phyloP scores from a whole-genome alignment of 768 basidiomycete genomes.

The Macrolepiota fuliginosa region DNA sequence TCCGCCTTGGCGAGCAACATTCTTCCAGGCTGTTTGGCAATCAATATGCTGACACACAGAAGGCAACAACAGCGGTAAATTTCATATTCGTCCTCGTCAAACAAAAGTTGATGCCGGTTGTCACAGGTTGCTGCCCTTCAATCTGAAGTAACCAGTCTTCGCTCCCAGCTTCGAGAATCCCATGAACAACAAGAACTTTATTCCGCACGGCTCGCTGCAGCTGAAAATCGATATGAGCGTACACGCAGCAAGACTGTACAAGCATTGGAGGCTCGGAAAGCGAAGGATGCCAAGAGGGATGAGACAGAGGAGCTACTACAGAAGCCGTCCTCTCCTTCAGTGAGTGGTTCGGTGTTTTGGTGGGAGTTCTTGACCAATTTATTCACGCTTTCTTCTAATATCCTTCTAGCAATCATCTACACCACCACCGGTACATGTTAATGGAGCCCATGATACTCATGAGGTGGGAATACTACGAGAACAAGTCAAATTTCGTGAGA shows the following conservation, averaged over 20 bases:
- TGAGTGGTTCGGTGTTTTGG: constrained; percentile 65
- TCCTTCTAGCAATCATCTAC: constrained; percentile 36
- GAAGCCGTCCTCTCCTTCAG: constrained; percentile 64
- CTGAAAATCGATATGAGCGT: constrained; percentile 65
- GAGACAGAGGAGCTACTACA: constrained; percentile 46
- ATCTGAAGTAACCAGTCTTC: constrained; percentile 54
- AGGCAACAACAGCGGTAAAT: constrained; percentile 56
- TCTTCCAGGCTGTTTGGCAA: constrained; percentile 31
- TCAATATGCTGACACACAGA: constrained; percentile 46
- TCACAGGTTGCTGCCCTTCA: constrained; percentile 54
- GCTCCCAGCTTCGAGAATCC: constrained; percentile 46
- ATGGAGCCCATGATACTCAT: constrained; percentile 34
- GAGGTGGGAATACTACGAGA: constrained; percentile 40
- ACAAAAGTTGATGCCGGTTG: neutral
- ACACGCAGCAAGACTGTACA: constrained; percentile 51
- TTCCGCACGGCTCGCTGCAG: constrained; percentile 47
- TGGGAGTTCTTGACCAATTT: constrained; percentile 51
- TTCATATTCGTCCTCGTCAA: neutral
- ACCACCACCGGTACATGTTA: constrained; percentile 27
- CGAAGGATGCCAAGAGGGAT: constrained; percentile 29
- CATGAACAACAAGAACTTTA: constrained; percentile 47
- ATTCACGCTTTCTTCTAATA: constrained; percentile 47
- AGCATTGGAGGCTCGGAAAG: constrained; percentile 39
- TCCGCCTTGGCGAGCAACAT: constrained; percentile 39
- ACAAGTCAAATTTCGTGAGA: constrained; percentile 39